These are phyloP conservation scores for Hansenula anomala DNA, from an alignment of 1,139 yeast species.

Conservation along the genomic window DNA sequence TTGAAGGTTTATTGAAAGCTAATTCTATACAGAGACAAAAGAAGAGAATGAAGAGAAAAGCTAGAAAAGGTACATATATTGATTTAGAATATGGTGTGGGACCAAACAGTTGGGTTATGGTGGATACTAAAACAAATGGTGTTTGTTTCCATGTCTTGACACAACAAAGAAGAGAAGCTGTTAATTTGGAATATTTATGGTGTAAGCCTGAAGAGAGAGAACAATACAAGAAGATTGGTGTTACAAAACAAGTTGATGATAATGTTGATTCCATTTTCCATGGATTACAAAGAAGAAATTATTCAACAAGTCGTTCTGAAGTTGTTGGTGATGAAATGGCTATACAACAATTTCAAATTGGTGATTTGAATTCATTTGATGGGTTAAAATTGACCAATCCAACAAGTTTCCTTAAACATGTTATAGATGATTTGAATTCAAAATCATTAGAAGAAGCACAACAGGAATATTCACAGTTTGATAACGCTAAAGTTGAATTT, in stretches of 20 bases:
- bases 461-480: not conserved
- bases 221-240: slow-evolving; percentile 20
- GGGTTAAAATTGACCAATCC: no score
- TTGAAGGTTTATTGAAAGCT: slow-evolving; percentile 55
- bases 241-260: not conserved
- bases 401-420: no score
- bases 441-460: not conserved
- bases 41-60: slow-evolving; percentile 58
- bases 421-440: not conserved
- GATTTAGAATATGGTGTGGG: slow-evolving; percentile 49
- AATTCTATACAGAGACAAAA: slow-evolving; percentile 54
- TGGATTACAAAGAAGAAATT: slow-evolving; percentile 38
- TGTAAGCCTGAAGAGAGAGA: slow-evolving; percentile 34
- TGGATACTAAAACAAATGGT: slow-evolving; percentile 61
- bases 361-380: slow-evolving; percentile 8
- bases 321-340: slow-evolving; percentile 3
- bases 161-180: slow-evolving; percentile 54
- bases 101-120: slow-evolving; percentile 75
- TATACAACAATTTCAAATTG: slow-evolving; percentile 9
- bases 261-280: slow-evolving; percentile 40
- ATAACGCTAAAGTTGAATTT: slow-evolving; percentile 12
- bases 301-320: slow-evolving; percentile 31
- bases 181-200: slow-evolving; percentile 72
- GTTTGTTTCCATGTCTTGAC: slow-evolving; percentile 72
- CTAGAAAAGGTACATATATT: slow-evolving; percentile 47